These are phyloP conservation scores for Cubamyces sp. DNA, from an alignment of 768 basidiomycete species.

Conservation along the genomic window DNA sequence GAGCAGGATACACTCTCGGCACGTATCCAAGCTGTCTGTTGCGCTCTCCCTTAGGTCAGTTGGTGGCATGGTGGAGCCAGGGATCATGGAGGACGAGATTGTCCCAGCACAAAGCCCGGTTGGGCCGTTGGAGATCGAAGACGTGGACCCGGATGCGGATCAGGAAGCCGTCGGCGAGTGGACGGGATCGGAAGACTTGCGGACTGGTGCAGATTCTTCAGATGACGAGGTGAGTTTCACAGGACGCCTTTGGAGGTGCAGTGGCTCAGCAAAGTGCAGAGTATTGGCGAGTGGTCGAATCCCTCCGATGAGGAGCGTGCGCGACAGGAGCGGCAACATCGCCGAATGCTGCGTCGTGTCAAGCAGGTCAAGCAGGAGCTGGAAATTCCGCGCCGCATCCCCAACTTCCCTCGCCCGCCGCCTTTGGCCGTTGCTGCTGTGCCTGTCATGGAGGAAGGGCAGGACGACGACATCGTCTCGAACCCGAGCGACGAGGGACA, in stretches of 20 bases:
- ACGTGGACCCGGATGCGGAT: conserved; percentile 40
- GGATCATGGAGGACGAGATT: conserved; percentile 25
- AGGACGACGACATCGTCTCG: conserved; percentile 72
- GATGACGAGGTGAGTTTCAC: conserved; percentile 68
- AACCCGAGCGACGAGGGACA: conserved; percentile 83
- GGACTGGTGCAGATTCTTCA: conserved; percentile 49
- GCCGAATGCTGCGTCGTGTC: conserved; percentile 58
- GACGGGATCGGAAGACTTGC: conserved; percentile 82
- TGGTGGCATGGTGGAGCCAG: conserved; percentile 43
- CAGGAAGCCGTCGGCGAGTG: conserved; percentile 66
- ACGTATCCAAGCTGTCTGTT: conserved; percentile 68
- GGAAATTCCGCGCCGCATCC: conserved; percentile 70
- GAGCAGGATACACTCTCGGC: conserved; percentile 66
- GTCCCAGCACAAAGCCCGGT: conserved; percentile 35
- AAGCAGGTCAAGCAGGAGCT: conserved; percentile 45
- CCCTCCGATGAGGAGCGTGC: conserved; percentile 90
- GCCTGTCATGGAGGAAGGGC: conserved; percentile 14
- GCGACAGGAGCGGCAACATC: conserved; percentile 65
- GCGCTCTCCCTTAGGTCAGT: conserved; percentile 68
- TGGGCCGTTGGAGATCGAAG: conserved; percentile 40
- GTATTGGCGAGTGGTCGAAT: conserved; percentile 88
- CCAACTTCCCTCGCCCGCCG: conserved; percentile 82
- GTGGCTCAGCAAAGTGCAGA: conserved; percentile 47
- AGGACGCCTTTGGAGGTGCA: conserved; percentile 7
- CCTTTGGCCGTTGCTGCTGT: conserved; percentile 40